Percentiles rank a stretch among this genome's conserved stretches.
These are phyloP conservation scores for Pontederia crassipes DNA, from an alignment of 176 grass and related monocot species.

Conservation along the genomic window DNA sequence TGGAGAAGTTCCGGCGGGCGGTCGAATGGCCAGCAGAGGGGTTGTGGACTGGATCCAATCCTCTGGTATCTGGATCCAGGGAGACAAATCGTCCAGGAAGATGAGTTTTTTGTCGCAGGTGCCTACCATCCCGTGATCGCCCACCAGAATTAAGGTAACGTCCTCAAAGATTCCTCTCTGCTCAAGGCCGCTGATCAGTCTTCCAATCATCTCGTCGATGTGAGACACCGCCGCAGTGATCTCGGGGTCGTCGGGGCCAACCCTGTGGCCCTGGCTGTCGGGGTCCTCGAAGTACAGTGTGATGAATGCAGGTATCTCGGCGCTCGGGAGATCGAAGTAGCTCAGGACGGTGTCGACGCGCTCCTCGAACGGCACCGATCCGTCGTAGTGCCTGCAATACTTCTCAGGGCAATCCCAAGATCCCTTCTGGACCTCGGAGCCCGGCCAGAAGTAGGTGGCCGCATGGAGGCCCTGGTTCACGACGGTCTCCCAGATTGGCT, in stretches of 20 bases:
- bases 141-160: conserved; percentile 66
- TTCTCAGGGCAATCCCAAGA: conserved; percentile 54
- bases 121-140: conserved; percentile 92
- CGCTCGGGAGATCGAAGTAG: conserved; percentile 60
- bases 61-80: conserved; percentile 44
- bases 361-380: conserved; percentile 67
- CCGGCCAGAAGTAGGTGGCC: conserved; percentile 77
- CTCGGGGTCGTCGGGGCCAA: conserved; percentile 69
- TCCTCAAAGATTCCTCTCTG: conserved; percentile 69
- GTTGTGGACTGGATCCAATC: conserved; percentile 64
- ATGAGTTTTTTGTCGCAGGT: conserved; percentile 78
- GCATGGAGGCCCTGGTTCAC: conserved; percentile 45
- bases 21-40: conserved; percentile 66
- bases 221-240: conserved; percentile 45
- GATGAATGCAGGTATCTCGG: conserved; percentile 63
- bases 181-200: conserved; percentile 68
- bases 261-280: conserved; percentile 81
- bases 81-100: conserved; percentile 56
- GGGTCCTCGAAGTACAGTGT: conserved; percentile 96
- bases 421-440: conserved; percentile 70
- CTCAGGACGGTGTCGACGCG: conserved; percentile 56
- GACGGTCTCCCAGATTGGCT: conserved; percentile 75
- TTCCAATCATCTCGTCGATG: conserved; percentile 69
- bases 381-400: conserved; percentile 64
- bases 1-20: conserved; percentile 26